phyloP scores from a whole-genome alignment of 140 eudicot species.

The Ambrosia hybrid region DNA sequence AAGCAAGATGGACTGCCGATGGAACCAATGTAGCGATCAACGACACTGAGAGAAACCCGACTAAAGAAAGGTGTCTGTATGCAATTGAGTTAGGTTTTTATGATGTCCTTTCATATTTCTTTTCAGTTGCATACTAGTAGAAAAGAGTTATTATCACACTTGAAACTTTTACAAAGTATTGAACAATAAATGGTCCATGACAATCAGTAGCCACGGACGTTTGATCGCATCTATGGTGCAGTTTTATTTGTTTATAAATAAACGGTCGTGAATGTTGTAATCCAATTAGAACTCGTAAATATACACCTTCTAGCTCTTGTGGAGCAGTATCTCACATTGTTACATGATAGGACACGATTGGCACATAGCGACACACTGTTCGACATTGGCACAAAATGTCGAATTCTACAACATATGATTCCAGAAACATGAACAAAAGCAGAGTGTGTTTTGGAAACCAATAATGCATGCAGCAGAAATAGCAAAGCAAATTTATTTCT shows the following conservation, averaged over 20 bases:
- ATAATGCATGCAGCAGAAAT: conserved; percentile 10
- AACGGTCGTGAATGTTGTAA: background rate
- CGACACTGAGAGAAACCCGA: background rate
- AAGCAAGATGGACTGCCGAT: background rate
- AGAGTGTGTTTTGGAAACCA: background rate
- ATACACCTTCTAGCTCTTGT: background rate
- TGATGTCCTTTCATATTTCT: background rate
- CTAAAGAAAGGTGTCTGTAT: background rate
- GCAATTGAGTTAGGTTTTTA: background rate
- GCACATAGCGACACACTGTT: background rate
- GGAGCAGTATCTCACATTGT: no score
- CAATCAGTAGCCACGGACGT: no score
- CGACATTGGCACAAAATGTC: no score
- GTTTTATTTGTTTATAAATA: background rate
- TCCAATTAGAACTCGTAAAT: background rate
- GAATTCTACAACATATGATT: background rate
- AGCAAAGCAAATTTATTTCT: conserved; percentile 1
- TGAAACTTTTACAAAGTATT: background rate
- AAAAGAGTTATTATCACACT: no score
- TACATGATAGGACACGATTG: background rate
- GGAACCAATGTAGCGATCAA: no score
- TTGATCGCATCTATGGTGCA: no score
- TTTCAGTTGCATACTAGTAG: background rate
- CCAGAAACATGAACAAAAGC: background rate
- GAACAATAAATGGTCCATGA: no score